Conservation (phyloP, 768 basidiomycete genomes). For the Neoboletus magnificus region DNA sequence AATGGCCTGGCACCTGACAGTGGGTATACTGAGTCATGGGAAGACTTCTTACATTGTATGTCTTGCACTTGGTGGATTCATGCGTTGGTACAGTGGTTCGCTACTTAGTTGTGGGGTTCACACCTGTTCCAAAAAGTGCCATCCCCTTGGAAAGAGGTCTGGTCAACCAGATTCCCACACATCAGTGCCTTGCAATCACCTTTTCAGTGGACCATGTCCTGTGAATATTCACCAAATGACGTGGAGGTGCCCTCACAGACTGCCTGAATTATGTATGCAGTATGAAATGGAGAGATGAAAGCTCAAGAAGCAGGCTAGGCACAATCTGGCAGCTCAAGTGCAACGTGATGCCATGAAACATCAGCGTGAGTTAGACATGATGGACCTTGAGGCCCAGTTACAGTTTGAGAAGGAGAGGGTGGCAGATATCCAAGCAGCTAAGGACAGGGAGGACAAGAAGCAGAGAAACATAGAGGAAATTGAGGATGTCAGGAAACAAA, state of each 20-base stretch:
- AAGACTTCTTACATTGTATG: constrained; percentile 10
- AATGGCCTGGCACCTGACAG: constrained; percentile 54
- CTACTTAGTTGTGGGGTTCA: constrained; percentile 52
- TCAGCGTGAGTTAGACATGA: constrained; percentile 33
- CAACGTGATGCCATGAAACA: constrained; percentile 44
- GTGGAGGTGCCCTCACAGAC: constrained; percentile 43
- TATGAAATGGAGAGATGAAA: constrained; percentile 46
- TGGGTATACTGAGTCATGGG: constrained; percentile 63
- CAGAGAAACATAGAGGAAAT: constrained; percentile 7
- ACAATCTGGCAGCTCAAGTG: constrained; percentile 41
- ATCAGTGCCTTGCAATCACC: constrained; percentile 40
- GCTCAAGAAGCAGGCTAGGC: constrained; percentile 39
- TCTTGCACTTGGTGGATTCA: neutral
- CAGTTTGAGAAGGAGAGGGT: constrained; percentile 8
- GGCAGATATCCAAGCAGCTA: constrained; percentile 6
- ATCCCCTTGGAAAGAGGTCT: constrained; percentile 51
- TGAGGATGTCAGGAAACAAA: constrained; percentile 7
- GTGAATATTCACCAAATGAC: constrained; percentile 40
- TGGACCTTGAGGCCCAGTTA: constrained; percentile 8
- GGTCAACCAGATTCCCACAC: constrained; percentile 27
- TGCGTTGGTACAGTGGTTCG: constrained; percentile 37
- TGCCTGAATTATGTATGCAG: constrained; percentile 37
- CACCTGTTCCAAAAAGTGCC: constrained; percentile 57
- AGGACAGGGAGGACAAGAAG: constrained; percentile 14
- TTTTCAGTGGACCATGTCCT: constrained; percentile 39